phyloP scores from a whole-genome alignment of 345 rosid species.

The Pugionium cornutum region DNA sequence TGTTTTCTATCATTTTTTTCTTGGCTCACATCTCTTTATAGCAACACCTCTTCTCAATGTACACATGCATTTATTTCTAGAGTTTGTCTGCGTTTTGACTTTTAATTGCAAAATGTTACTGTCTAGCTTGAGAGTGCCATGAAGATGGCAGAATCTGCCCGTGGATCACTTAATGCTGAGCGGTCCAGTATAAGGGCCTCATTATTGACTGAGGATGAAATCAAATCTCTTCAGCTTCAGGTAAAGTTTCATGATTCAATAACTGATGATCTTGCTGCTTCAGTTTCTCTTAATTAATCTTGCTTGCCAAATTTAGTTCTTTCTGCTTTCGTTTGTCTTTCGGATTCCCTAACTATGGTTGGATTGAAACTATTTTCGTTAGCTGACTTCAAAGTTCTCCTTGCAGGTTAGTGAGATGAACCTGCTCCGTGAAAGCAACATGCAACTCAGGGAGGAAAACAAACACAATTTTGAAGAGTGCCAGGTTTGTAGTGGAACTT shows the following conservation, averaged over 20 bases:
- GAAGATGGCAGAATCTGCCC: conserved; percentile 73
- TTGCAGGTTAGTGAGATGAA: conserved; percentile 83
- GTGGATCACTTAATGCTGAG: conserved; percentile 69
- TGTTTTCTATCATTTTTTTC: conserved; percentile 1
- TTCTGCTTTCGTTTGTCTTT: conserved; percentile 7
- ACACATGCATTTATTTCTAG: conserved; percentile 2
- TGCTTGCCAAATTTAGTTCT: conserved; percentile 9
- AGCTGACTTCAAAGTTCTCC: conserved; percentile 23
- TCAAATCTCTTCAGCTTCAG: conserved; percentile 87
- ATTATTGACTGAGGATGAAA: conserved; percentile 81
- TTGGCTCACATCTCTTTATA: conserved; percentile 2
- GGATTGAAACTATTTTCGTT: conserved; percentile 9
- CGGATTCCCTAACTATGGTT: conserved; percentile 15
- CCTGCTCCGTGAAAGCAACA: conserved; percentile 90
- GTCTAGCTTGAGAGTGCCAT: conserved; percentile 81
- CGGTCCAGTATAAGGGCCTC: conserved; percentile 74
- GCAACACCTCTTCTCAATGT: conserved; percentile 11
- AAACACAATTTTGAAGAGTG: conserved; percentile 95
- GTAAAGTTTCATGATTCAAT: conserved; percentile 42
- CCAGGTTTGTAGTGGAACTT: conserved; percentile 54
- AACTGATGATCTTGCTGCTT: conserved; percentile 22
- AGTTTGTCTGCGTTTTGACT: conserved; percentile 11
- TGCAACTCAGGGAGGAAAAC: conserved; percentile 96
- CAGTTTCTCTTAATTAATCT: conserved; percentile 12
- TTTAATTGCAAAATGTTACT: conserved; percentile 15